phyloP scores from a whole-genome alignment of 192 early-diverging fungal genomes.

The Umbelopsis isabellina region DNA sequence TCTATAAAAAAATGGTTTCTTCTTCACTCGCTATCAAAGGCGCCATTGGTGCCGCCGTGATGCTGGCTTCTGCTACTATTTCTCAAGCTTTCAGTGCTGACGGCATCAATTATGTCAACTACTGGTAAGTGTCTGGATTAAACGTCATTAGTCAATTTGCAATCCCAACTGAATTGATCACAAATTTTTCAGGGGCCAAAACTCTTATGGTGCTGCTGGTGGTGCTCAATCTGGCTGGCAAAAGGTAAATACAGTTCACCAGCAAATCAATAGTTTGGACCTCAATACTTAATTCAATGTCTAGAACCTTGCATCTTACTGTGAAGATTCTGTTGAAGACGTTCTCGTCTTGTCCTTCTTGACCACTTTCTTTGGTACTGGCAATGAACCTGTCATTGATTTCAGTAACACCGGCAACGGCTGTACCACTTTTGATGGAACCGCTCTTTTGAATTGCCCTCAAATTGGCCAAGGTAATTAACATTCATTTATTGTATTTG shows the following conservation, averaged over 20 bases:
- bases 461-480: constrained; percentile 44
- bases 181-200: constrained; percentile 11
- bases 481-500: too few species aligned
- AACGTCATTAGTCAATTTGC: not conserved
- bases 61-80: constrained; percentile 12
- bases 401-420: constrained; percentile 7
- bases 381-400: constrained; percentile 6
- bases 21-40: not conserved
- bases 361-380: constrained; percentile 16
- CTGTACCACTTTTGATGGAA: constrained; percentile 29
- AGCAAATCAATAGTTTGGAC: not conserved
- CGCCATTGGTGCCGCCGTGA: not conserved
- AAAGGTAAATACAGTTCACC: constrained; percentile 1
- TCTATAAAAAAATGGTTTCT: not conserved
- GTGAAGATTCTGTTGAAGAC: constrained; percentile 17
- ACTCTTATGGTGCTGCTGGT: constrained; percentile 16
- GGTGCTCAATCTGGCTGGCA: constrained; percentile 16
- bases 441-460: constrained; percentile 56
- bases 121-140: not conserved
- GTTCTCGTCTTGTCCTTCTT: constrained; percentile 23
- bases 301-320: constrained; percentile 1
- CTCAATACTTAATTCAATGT: not conserved
- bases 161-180: not conserved
- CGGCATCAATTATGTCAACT: constrained; percentile 16
- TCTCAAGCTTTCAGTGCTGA: constrained; percentile 16